phyloP scores from a whole-genome alignment of 2,329 filamentous ascomycete genomes.

The Alternaria sp. region DNA sequence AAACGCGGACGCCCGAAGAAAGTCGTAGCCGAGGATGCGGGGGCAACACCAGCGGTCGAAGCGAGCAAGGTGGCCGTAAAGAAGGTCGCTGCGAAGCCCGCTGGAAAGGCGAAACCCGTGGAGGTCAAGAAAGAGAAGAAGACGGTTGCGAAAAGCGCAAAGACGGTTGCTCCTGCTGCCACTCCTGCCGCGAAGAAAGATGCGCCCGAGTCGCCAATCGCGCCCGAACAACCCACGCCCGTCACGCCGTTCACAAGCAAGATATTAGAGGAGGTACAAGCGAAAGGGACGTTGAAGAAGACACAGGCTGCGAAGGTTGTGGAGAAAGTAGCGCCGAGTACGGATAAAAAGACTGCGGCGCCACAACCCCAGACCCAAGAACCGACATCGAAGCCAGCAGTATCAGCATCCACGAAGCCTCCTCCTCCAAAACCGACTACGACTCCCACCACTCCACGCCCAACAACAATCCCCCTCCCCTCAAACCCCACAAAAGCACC shows the following conservation, averaged over 20 bases:
- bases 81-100: slow-evolving; percentile 33
- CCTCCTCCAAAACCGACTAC: not conserved
- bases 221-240: slow-evolving; percentile 27
- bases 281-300: slow-evolving; percentile 29
- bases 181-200: slow-evolving; percentile 17
- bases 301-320: not conserved
- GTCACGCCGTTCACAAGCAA: slow-evolving; percentile 36
- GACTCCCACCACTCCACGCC: not conserved
- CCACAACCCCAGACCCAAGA: not conserved
- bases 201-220: slow-evolving; percentile 10
- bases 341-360: not conserved
- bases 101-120: slow-evolving; percentile 17
- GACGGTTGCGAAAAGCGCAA: slow-evolving; percentile 18
- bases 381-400: slow-evolving; percentile 2
- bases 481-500: slow-evolving; percentile 18
- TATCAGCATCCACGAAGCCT: not conserved
- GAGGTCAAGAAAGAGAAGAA: slow-evolving; percentile 20
- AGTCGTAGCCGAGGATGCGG: slow-evolving; percentile 28
- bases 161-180: not conserved
- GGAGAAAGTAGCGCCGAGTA: not conserved
- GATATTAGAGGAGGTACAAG: slow-evolving; percentile 39
- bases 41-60: slow-evolving; percentile 8
- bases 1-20: slow-evolving; percentile 46
- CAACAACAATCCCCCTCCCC: slow-evolving; percentile 37
- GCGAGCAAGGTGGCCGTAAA: slow-evolving; percentile 24